Evolutionary conservation across 1,139 yeast genomes (phyloP).

Genomic region (Citeromyces hawaiiensis): DNA sequence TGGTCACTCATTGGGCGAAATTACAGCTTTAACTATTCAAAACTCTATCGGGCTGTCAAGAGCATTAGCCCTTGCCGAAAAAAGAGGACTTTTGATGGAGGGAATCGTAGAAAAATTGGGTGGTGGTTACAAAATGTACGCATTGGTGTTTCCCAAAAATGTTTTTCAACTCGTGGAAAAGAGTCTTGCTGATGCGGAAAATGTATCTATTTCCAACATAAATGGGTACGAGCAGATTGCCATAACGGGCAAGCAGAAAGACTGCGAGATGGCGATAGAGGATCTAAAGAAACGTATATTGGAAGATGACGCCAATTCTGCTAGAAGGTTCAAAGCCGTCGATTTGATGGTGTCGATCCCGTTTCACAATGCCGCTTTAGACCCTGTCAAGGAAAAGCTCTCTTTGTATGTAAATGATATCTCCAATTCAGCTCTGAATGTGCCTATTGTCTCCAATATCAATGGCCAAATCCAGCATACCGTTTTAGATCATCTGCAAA

Average conservation of each 20-base stretch:
- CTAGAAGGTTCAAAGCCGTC: slow-evolving; percentile 11
- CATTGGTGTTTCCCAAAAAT: slow-evolving; percentile 13
- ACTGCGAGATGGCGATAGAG: slow-evolving; percentile 7
- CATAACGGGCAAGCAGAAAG: slow-evolving; percentile 14
- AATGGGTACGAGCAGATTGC: slow-evolving; percentile 21
- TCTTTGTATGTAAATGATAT: neutral
- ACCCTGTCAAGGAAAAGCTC: slow-evolving; percentile 12
- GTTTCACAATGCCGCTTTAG: slow-evolving; percentile 16
- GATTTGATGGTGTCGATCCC: slow-evolving; percentile 16
- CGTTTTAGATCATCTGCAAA: slow-evolving; percentile 11
- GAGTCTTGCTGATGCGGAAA: slow-evolving; percentile 4
- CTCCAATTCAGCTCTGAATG: slow-evolving; percentile 4
- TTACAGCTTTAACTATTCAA: slow-evolving; percentile 15
- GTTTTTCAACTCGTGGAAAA: slow-evolving; percentile 10
- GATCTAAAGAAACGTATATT: slow-evolving; percentile 7
- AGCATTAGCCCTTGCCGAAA: slow-evolving; percentile 13
- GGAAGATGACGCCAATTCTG: slow-evolving; percentile 9
- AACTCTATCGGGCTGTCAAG: slow-evolving; percentile 12
- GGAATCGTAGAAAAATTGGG: slow-evolving; percentile 5
- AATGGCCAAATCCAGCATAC: slow-evolving; percentile 10
- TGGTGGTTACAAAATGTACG: slow-evolving; percentile 15
- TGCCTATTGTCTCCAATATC: slow-evolving; percentile 15
- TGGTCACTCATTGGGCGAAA: slow-evolving; percentile 24
- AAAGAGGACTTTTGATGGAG: slow-evolving; percentile 20
- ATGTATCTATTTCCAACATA: slow-evolving; percentile 15